Evolutionary conservation across 2,329 filamentous ascomycete genomes (phyloP).

Genomic region (Metarhizium anisopliae): DNA sequence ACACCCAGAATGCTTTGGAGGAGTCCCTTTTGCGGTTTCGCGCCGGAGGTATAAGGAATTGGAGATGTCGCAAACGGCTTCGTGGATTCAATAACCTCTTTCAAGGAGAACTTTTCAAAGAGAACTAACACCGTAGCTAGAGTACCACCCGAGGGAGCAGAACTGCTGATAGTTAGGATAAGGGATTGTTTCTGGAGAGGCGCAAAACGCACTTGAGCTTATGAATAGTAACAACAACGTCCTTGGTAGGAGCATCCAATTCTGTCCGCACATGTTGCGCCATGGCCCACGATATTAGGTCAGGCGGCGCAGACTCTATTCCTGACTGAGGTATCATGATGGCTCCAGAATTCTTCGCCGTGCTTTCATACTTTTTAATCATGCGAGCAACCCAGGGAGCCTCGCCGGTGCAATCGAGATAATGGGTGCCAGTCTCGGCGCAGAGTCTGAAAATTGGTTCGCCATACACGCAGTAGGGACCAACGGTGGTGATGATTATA

Average conservation of each 20-base stretch:
- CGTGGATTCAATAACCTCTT: constrained; percentile 35
- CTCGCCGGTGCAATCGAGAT: constrained; percentile 56
- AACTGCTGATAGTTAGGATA: constrained; percentile 8
- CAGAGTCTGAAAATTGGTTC: constrained; percentile 53
- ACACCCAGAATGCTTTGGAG: constrained; percentile 41
- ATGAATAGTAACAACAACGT: constrained; percentile 44
- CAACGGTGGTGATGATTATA: constrained; percentile 49
- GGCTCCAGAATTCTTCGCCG: constrained; percentile 44
- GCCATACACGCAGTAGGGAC: constrained; percentile 48
- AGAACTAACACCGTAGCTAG: constrained; percentile 56
- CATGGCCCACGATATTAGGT: constrained; percentile 48
- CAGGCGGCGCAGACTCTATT: constrained; percentile 53
- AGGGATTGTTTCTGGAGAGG: not conserved
- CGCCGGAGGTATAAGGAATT: constrained; percentile 32
- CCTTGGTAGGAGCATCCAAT: constrained; percentile 38
- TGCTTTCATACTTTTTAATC: constrained; percentile 48
- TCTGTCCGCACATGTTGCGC: constrained; percentile 40
- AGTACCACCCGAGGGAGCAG: constrained; percentile 54
- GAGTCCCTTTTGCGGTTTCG: constrained; percentile 20
- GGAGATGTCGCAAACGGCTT: constrained; percentile 51
- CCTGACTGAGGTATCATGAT: constrained; percentile 54
- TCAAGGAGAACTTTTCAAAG: constrained; percentile 42
- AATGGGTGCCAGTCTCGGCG: constrained; percentile 54
- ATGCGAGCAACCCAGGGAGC: constrained; percentile 48
- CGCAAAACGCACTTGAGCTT: constrained; percentile 25